phyloP scores from a whole-genome alignment of 2,329 filamentous ascomycete species.

The Atkinsonella texensis region DNA sequence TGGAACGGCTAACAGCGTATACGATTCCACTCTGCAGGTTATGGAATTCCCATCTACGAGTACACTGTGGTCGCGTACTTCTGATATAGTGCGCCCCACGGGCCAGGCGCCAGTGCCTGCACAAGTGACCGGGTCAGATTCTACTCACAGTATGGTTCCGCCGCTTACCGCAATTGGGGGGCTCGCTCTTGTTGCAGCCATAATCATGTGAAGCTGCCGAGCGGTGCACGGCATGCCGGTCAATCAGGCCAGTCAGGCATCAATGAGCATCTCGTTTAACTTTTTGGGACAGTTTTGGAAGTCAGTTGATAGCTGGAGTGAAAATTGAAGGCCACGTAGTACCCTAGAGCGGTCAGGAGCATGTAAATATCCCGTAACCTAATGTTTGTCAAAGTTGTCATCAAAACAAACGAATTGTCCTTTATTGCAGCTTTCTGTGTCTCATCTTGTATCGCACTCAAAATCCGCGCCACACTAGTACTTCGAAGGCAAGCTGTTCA shows the following conservation, averaged over 20 bases:
- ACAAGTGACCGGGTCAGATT: slow-evolving; percentile 17
- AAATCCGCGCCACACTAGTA: too few relatives aligned
- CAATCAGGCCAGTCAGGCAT: neutral
- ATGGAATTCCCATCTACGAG: slow-evolving; percentile 11
- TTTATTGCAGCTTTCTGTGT: too few relatives aligned
- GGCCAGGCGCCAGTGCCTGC: slow-evolving; percentile 15
- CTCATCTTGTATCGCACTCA: too few relatives aligned
- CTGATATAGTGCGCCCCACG: slow-evolving; percentile 8
- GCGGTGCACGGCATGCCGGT: neutral
- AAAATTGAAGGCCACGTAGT: slow-evolving; percentile 8
- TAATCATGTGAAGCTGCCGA: slow-evolving; percentile 12
- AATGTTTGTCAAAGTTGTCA: slow-evolving; percentile 4
- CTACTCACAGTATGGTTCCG: slow-evolving; percentile 11
- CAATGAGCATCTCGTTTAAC: slow-evolving; percentile 5
- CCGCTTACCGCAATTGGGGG: slow-evolving; percentile 13
- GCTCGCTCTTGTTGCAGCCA: slow-evolving; percentile 16
- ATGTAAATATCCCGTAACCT: slow-evolving; percentile 3
- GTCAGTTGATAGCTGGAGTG: slow-evolving; percentile 10
- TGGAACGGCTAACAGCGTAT: slow-evolving; percentile 8
- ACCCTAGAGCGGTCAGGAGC: slow-evolving; percentile 3
- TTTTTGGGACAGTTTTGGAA: slow-evolving; percentile 12
- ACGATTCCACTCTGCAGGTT: slow-evolving; percentile 4
- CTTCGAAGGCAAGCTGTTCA: too few relatives aligned
- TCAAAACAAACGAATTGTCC: too few relatives aligned
- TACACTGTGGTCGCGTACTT: slow-evolving; percentile 13